Conservation (phyloP, 208 protist genomes). For the Novymonas esmeraldas region DNA sequence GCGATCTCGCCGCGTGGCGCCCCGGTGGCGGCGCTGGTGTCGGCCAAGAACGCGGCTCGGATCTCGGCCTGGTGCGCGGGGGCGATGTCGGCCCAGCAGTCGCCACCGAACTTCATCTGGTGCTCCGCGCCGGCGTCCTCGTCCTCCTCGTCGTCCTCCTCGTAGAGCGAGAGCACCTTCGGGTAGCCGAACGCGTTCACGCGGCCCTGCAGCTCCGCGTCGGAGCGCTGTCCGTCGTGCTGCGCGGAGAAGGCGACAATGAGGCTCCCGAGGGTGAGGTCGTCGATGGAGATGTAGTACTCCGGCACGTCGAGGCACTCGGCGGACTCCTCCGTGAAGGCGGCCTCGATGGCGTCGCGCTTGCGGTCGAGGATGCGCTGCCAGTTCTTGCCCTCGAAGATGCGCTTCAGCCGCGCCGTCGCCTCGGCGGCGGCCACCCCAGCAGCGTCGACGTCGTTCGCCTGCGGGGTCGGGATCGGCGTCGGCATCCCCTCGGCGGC, state of each 20-base stretch:
- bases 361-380: conserved; percentile 61
- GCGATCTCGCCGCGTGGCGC: conserved; percentile 29
- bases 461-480: conserved; percentile 13
- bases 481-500: conserved; percentile 36
- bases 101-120: conserved; percentile 62
- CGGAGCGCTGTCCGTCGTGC: conserved; percentile 50
- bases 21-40: conserved; percentile 51
- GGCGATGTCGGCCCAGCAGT: conserved; percentile 49
- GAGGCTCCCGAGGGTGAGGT: conserved; percentile 52
- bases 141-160: conserved; percentile 41
- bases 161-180: conserved; percentile 56
- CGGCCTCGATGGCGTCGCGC: conserved; percentile 56
- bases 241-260: conserved; percentile 54
- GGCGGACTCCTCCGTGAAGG: conserved; percentile 72
- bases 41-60: conserved; percentile 51
- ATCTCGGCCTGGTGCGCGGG: conserved; percentile 37
- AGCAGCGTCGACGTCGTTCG: background rate
- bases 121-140: conserved; percentile 26
- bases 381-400: conserved; percentile 73
- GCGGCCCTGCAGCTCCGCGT: conserved; percentile 35
- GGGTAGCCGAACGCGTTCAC: conserved; percentile 51
- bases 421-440: conserved; percentile 8
- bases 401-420: conserved; percentile 34
- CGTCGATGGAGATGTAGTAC: conserved; percentile 52
- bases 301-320: conserved; percentile 50